These are phyloP conservation scores for Cenchrus fungigraminus DNA, from an alignment of 176 grass and related monocot genomes.

Conservation along the genomic window DNA sequence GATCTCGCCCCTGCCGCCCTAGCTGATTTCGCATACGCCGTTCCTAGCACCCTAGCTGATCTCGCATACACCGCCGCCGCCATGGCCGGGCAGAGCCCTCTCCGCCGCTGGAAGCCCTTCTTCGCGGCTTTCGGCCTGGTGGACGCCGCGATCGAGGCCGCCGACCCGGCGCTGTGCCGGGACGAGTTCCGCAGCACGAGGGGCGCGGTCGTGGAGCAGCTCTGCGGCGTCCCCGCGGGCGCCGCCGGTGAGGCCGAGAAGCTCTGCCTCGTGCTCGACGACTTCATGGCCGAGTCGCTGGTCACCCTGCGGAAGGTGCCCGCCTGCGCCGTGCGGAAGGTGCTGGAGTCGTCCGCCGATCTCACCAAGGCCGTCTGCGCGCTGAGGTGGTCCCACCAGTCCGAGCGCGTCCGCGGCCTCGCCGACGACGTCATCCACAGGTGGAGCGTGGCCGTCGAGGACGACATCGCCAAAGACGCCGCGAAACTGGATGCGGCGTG, in stretches of 20 bases:
- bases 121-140: background rate
- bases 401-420: background rate
- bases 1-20: too few species aligned
- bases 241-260: background rate
- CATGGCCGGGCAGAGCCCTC: background rate
- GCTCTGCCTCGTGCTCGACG: background rate
- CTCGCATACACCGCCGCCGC: background rate
- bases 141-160: constrained; percentile 2
- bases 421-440: background rate
- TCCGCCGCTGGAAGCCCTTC: constrained; percentile 2
- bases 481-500: background rate
- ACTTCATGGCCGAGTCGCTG: background rate
- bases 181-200: background rate
- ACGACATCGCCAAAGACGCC: background rate
- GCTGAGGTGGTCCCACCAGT: background rate
- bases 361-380: background rate
- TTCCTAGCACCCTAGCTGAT: background rate
- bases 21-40: background rate
- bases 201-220: background rate
- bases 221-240: background rate
- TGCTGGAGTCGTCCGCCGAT: background rate
- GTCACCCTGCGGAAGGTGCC: background rate
- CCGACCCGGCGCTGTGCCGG: background rate
- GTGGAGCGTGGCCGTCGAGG: background rate
- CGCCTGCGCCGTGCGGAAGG: background rate